A percentile compares a stretch with the other conserved stretches of the same genome.
Conservation (phyloP, 1,284 basidiomycete species). For the Ganoderma lucidum region DNA sequence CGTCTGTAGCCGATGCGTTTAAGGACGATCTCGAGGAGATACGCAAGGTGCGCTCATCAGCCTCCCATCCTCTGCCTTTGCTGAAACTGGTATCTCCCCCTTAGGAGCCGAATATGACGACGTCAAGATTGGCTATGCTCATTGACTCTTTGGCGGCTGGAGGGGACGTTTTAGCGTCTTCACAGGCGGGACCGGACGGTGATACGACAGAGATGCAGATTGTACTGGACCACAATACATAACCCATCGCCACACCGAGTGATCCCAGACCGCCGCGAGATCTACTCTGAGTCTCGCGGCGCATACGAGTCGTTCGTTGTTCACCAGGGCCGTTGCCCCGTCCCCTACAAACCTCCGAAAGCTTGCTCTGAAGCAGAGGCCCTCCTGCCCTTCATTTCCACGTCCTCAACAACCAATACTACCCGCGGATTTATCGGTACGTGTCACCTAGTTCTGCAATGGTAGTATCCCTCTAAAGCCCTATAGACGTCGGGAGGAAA, state of each 20-base stretch:
- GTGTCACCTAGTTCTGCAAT: not conserved
- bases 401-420: not conserved
- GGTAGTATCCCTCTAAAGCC: not conserved
- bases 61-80: not conserved
- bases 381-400: no score
- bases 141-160: slow-evolving; percentile 83
- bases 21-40: slow-evolving; percentile 80
- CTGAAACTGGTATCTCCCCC: not conserved
- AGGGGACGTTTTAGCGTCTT: slow-evolving; percentile 70
- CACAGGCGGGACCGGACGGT: slow-evolving; percentile 36
- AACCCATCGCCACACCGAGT: slow-evolving; percentile 6
- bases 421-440: not conserved
- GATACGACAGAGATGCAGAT: slow-evolving; percentile 60
- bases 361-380: no score
- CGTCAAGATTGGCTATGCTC: slow-evolving; percentile 69
- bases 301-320: not conserved
- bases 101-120: slow-evolving; percentile 76
- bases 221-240: slow-evolving; percentile 44
- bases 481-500: not conserved
- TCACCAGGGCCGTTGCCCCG: not conserved
- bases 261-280: not conserved
- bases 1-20: slow-evolving; percentile 79
- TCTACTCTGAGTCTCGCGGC: not conserved
- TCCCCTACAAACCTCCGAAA: not conserved
- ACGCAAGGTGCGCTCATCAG: slow-evolving; percentile 61